Conservation (phyloP, 768 basidiomycete genomes). For the Peribolospora baueri region DNA sequence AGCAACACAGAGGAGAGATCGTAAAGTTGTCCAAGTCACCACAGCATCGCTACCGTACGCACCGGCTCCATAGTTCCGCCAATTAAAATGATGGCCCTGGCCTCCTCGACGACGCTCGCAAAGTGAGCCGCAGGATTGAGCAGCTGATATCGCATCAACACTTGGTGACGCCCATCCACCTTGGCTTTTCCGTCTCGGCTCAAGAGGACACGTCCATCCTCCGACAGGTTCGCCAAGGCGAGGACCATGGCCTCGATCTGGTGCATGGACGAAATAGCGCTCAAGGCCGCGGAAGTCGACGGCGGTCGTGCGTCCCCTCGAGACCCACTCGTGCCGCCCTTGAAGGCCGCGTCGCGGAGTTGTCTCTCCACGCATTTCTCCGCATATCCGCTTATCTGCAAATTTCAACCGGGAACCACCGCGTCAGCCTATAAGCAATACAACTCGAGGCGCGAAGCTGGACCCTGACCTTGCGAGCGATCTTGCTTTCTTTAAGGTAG, state of each 20-base stretch:
- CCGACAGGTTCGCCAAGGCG: conserved; percentile 34
- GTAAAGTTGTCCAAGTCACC: background rate
- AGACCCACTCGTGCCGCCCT: no score
- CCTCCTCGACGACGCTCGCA: conserved; percentile 51
- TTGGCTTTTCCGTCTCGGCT: background rate
- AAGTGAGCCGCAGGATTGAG: conserved; percentile 78
- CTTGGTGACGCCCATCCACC: conserved; percentile 5
- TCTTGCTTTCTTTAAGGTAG: conserved; percentile 62
- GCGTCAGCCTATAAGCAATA: background rate
- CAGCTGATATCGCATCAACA: conserved; percentile 68
- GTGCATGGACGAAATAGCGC: conserved; percentile 29
- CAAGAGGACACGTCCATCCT: conserved; percentile 2
- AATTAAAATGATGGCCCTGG: conserved; percentile 66
- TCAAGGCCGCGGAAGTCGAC: no score
- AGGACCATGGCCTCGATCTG: conserved; percentile 53
- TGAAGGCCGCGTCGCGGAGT: no score
- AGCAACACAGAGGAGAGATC: background rate
- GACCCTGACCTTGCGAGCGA: conserved; percentile 26
- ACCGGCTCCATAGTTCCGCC: conserved; percentile 99
- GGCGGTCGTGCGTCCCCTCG: no score
- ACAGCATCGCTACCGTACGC: conserved; percentile 7
- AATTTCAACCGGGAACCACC: conserved; percentile 10
- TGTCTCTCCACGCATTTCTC: conserved; percentile 29
- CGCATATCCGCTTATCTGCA: conserved; percentile 65
- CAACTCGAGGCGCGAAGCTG: background rate